phyloP scores from a whole-genome alignment of 768 basidiomycete species.

The Amanita phalloides region DNA sequence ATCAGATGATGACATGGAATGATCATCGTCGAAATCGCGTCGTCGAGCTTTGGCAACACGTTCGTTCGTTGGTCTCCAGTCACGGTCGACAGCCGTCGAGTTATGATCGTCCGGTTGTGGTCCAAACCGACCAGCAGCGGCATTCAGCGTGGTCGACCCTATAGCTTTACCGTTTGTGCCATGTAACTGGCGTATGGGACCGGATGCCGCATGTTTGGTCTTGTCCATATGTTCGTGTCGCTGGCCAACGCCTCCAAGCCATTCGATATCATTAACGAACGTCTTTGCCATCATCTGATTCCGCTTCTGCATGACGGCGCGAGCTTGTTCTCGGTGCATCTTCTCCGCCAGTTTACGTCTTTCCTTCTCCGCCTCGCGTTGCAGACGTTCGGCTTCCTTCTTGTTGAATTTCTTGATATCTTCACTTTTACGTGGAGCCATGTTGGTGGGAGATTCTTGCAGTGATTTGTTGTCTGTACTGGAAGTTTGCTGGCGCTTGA shows the following conservation, averaged over 20 bases:
- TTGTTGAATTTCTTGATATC: conserved; percentile 67
- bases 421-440: conserved; percentile 26
- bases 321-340: conserved; percentile 76
- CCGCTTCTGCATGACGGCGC: conserved; percentile 89
- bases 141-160: conserved; percentile 41
- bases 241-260: conserved; percentile 40
- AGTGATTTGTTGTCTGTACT: conserved; percentile 65
- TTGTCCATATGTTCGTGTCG: conserved; percentile 34
- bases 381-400: conserved; percentile 72
- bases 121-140: conserved; percentile 50
- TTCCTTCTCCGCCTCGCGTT: conserved; percentile 76
- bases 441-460: conserved; percentile 39
- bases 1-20: conserved; percentile 86
- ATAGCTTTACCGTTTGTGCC: conserved; percentile 26
- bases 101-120: conserved; percentile 17
- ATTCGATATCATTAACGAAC: conserved; percentile 47
- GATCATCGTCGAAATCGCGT: conserved; percentile 82
- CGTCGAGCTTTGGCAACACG: conserved; percentile 68
- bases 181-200: conserved; percentile 54
- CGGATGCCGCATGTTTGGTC: conserved; percentile 45
- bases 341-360: conserved; percentile 67
- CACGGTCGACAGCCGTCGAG: conserved; percentile 20
- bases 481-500: conserved; percentile 72
- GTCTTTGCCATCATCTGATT: conserved; percentile 60
- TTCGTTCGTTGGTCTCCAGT: conserved; percentile 48